A percentile compares a stretch with the other conserved stretches of the same genome.
Conservation (phyloP, 139 green algal species). For the Penium margaritaceum region DNA sequence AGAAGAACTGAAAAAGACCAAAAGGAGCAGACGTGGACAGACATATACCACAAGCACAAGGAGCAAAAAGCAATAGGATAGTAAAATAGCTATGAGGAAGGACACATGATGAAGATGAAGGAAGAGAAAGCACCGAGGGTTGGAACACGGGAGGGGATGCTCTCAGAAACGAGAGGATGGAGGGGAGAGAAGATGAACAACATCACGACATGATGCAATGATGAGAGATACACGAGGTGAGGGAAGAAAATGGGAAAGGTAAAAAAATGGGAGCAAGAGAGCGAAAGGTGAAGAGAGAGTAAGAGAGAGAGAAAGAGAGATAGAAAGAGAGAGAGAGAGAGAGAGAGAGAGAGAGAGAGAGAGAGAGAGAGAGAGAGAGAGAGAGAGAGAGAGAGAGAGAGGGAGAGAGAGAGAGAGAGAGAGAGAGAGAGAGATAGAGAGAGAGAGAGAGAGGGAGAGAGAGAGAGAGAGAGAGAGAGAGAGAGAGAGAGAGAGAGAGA, state of each 20-base stretch:
- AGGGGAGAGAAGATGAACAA: not conserved
- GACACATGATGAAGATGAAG: not conserved
- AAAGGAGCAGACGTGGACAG: too few relatives aligned
- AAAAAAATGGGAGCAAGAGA: not conserved
- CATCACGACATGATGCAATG: not conserved
- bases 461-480: slow-evolving; percentile 18
- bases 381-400: slow-evolving; percentile 7
- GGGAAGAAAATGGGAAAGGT: not conserved
- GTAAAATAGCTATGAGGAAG: too few relatives aligned
- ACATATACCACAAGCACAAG: too few relatives aligned
- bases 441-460: not conserved
- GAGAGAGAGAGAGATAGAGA: not conserved
- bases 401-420: not conserved
- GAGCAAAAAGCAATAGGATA: too few relatives aligned
- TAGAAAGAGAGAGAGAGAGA: slow-evolving; percentile 3
- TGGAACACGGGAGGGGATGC: not conserved
- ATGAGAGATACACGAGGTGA: not conserved
- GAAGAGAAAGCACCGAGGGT: not conserved
- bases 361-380: slow-evolving; percentile 11
- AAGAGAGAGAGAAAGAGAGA: slow-evolving; percentile 15
- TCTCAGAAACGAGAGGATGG: not conserved
- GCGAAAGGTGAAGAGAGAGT: slow-evolving; percentile 1
- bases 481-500: slow-evolving; percentile 19
- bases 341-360: slow-evolving; percentile 10
- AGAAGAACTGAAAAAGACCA: too few relatives aligned